Evolutionary conservation across 306 rosid species (phyloP).

Genomic region (Vigna trinervia): DNA sequence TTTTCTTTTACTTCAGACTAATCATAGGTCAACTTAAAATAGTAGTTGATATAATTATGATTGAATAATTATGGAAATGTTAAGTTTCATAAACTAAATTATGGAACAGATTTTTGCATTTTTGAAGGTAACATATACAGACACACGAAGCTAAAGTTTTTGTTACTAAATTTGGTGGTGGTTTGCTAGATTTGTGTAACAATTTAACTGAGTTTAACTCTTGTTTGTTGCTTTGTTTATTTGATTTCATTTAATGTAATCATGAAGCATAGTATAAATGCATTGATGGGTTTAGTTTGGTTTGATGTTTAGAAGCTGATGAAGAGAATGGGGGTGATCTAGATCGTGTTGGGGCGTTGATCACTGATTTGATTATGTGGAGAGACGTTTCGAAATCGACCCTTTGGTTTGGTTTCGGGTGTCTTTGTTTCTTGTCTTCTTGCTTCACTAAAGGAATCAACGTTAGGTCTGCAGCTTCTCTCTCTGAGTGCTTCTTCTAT

Average conservation of each 20-base stretch:
- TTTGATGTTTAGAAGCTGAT: conserved; percentile 54
- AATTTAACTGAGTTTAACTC: neutral
- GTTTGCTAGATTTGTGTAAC: neutral
- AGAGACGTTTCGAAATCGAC: conserved; percentile 72
- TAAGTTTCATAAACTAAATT: too few species aligned
- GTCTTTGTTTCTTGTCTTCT: conserved; percentile 78
- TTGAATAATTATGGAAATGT: too few species aligned
- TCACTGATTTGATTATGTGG: conserved; percentile 81
- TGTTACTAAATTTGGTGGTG: neutral
- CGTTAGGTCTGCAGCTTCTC: conserved; percentile 58
- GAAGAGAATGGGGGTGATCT: conserved; percentile 59
- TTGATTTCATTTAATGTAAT: conserved; percentile 9
- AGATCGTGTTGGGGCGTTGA: conserved; percentile 61
- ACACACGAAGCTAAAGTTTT: neutral
- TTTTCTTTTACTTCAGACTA: too few species aligned
- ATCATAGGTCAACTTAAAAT: too few species aligned
- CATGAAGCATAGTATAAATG: neutral
- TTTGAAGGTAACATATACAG: neutral
- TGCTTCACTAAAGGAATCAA: conserved; percentile 73
- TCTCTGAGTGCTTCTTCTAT: conserved; percentile 12
- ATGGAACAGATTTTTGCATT: neutral
- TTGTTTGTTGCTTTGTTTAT: neutral
- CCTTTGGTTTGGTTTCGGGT: conserved; percentile 91
- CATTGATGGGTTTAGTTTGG: conserved; percentile 24
- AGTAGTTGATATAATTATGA: too few species aligned